Percentiles rank a stretch among this genome's conserved stretches.
These are phyloP conservation scores for Daldinia sp. DNA, from an alignment of 2,329 filamentous ascomycete species.

Conservation along the genomic window DNA sequence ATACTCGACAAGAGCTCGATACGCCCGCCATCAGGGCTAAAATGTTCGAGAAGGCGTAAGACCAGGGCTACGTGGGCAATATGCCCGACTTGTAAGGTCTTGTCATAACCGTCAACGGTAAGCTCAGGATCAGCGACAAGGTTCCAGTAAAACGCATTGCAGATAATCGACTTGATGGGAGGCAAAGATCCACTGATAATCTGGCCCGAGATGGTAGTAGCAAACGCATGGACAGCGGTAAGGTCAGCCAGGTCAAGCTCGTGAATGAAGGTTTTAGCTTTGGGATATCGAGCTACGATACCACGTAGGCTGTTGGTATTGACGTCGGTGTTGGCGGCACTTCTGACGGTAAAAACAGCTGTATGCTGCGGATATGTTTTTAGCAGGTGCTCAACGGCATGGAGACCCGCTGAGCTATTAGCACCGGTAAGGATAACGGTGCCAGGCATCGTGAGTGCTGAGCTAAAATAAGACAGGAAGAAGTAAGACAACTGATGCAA, in stretches of 20 bases:
- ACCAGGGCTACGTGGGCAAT: conserved; percentile 46
- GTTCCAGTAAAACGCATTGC: conserved; percentile 51
- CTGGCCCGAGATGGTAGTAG: conserved; percentile 37
- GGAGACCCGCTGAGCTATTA: conserved; percentile 31
- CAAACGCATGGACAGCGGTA: conserved; percentile 46
- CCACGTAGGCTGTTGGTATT: conserved; percentile 27
- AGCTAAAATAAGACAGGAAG: not conserved
- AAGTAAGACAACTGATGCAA: not conserved
- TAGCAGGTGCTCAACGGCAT: conserved; percentile 24
- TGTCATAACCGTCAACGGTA: conserved; percentile 49
- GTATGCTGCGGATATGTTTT: conserved; percentile 17
- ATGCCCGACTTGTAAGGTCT: conserved; percentile 50
- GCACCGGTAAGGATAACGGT: conserved; percentile 34
- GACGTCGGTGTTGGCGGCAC: conserved; percentile 7
- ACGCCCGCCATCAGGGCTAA: conserved; percentile 61
- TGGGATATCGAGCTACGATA: conserved; percentile 41
- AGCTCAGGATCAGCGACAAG: conserved; percentile 43
- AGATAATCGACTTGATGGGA: conserved; percentile 47
- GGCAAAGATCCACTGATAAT: conserved; percentile 43
- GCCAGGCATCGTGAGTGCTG: conserved; percentile 10
- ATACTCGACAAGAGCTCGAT: conserved; percentile 61
- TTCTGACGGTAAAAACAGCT: conserved; percentile 27
- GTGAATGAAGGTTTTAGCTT: conserved; percentile 47
- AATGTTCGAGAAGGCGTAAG: conserved; percentile 60
- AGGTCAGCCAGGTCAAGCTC: conserved; percentile 47